Conservation (phyloP, 176 grass and related monocot genomes). For the Juncus inflexus region DNA sequence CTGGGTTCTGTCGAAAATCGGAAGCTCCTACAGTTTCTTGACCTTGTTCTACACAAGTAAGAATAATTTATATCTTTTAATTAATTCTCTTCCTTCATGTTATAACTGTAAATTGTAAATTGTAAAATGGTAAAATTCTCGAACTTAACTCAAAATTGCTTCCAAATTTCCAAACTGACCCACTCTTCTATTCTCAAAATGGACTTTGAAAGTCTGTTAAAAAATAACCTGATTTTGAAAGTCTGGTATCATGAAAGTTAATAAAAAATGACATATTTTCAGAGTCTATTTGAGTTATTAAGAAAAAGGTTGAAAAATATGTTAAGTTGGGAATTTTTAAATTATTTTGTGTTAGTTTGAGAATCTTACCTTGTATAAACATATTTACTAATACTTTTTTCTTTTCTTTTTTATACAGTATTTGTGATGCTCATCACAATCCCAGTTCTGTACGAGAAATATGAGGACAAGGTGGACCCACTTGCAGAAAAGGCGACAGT, state of each 20-base stretch:
- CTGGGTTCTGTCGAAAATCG: constrained; percentile 79
- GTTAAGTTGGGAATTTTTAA: not conserved
- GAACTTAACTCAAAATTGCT: no score
- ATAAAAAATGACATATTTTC: no score
- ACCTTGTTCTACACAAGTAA: constrained; percentile 88
- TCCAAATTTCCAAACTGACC: no score
- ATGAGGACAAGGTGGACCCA: constrained; percentile 76
- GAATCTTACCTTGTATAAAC: not conserved
- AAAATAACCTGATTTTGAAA: no score
- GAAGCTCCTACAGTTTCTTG: constrained; percentile 82
- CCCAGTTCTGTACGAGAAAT: constrained; percentile 83
- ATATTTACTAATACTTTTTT: not conserved
- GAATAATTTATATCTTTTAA: not conserved
- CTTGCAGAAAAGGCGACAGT: constrained; percentile 72
- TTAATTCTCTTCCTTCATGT: not conserved
- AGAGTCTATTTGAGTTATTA: no score
- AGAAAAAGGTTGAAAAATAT: no score
- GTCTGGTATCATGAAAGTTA: no score
- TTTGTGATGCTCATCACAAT: constrained; percentile 86
- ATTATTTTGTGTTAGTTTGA: not conserved
- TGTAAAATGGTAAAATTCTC: no score
- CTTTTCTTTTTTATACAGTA: constrained; percentile 35
- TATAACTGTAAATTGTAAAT: no score
- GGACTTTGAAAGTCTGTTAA: no score
- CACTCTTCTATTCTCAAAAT: no score